Base-by-base conservation (phyloP, 768 basidiomycete species). In the Calocybe indica region DNA sequence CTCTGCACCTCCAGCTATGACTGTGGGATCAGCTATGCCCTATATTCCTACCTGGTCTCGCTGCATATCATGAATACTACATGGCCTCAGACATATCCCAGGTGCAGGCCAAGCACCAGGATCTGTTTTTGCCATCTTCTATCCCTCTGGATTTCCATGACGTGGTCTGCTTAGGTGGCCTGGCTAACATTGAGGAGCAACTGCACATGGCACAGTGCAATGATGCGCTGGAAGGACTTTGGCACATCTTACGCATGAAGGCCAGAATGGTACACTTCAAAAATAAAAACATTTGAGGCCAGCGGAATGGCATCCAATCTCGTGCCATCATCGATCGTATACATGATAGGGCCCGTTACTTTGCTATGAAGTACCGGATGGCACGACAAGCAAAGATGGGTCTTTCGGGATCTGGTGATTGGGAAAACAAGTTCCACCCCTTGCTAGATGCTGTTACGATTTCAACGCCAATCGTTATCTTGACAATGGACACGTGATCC, bases 151-250 rank as follows among this genome's bases (percentile, higher is more conserved):
- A 30, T 6, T 32, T 31, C 11, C 46, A 54, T 1, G 22, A 32
- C 7, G 32, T 29, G n/a, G 50, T 52, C 2, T 52, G 49, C 10
- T 2, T 46, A 0, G 5, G 13, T 0, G 49, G 45, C 2, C 42
- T 65, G 2, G 28, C 52, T 0, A 37, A 41, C 1, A 53, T 58
- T 14, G 63, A 65, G 46, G 49, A 50, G 1, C 11, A 43, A 12
- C 46, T 62, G n/a, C 55, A 56, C 0, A 43, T 44, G 7, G 56
- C 58, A 2, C 61, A 62, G 37, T 59, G 58, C 46, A 6, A 29
- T 11, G 53, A 57, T 22, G 32, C 55, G 5, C 57, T 66, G 1
- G 46, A 42, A 3, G 33, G 42, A 6, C 33, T 66, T 29, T 54
- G 55, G 2, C 45, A 49, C 9, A 50, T 55, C 6, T 50, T 62